Evolutionary conservation across 352 stramenopile species (phyloP).

Genomic region (Globisporangium nagaii): DNA sequence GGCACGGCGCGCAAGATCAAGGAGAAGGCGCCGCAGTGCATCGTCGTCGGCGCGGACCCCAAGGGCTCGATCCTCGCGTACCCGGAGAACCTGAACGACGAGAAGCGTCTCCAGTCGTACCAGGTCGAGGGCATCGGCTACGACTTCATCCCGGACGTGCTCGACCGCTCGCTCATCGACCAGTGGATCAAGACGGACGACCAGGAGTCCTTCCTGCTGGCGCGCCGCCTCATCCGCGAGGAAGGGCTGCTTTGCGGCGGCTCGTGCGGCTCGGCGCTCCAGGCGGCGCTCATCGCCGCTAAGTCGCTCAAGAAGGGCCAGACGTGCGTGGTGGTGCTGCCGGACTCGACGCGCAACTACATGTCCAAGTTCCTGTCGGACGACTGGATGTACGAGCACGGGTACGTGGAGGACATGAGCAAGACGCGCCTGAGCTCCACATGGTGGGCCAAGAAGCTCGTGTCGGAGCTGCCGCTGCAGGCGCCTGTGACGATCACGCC

Average conservation of each 20-base stretch:
- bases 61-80: constrained; percentile 91
- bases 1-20: constrained; percentile 93
- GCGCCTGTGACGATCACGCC: constrained; percentile 85
- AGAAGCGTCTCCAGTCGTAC: constrained; percentile 84
- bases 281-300: constrained; percentile 76
- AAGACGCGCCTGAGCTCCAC: constrained; percentile 75
- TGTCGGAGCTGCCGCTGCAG: constrained; percentile 67
- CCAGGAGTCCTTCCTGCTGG: constrained; percentile 93
- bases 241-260: constrained; percentile 94
- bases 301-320: constrained; percentile 78
- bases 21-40: constrained; percentile 80
- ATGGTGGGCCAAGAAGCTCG: constrained; percentile 91
- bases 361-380: constrained; percentile 97
- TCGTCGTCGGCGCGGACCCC: constrained; percentile 87
- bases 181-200: constrained; percentile 94
- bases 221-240: constrained; percentile 90
- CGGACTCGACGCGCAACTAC: constrained; percentile 96
- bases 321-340: constrained; percentile 92
- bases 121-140: constrained; percentile 96
- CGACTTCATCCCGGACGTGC: constrained; percentile 94
- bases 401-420: constrained; percentile 60
- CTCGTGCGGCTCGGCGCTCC: constrained; percentile 87
- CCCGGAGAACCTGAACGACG: constrained; percentile 90
- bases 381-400: constrained; percentile 89
- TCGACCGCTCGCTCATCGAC: constrained; percentile 90